These are phyloP conservation scores for Thuidium tamariscinum DNA, from an alignment of 225 moss, liverwort and hornwort species.

Conservation along the genomic window DNA sequence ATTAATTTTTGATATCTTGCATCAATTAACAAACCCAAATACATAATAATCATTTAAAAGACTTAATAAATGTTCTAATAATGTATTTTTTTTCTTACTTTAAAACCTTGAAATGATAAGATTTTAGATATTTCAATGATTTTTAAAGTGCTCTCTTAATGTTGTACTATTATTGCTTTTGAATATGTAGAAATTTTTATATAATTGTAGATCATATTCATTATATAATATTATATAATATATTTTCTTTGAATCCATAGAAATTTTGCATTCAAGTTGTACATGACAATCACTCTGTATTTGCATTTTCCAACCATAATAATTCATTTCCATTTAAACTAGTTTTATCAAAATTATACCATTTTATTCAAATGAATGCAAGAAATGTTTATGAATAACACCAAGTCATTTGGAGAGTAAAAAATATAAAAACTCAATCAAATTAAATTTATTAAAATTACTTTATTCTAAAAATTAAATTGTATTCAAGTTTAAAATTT, in stretches of 20 bases:
- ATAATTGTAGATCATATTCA: not conserved
- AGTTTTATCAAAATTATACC: not conserved
- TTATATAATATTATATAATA: too few relatives aligned
- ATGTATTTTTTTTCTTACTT: fast-evolving
- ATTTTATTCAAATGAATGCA: too few relatives aligned
- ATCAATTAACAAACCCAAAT: not conserved
- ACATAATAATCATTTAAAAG: too few relatives aligned
- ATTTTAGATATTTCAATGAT: too few relatives aligned
- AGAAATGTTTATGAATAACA: not conserved
- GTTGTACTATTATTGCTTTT: not conserved
- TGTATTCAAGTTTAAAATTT: fast-evolving
- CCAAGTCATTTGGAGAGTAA: not conserved
- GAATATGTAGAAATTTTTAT: not conserved
- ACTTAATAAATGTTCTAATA: too few relatives aligned
- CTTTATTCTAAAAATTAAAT: not conserved
- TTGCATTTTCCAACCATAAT: not conserved
- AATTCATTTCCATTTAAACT: not conserved
- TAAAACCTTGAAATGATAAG: too few relatives aligned
- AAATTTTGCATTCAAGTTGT: not conserved
- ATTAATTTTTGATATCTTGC: not conserved
- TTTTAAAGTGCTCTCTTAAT: not conserved
- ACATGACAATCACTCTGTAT: not conserved
- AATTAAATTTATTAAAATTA: not conserved
- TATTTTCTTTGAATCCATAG: not conserved
- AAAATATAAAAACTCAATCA: too few relatives aligned